phyloP scores from a whole-genome alignment of 2,329 filamentous ascomycete genomes.

The Curvularia lunata region DNA sequence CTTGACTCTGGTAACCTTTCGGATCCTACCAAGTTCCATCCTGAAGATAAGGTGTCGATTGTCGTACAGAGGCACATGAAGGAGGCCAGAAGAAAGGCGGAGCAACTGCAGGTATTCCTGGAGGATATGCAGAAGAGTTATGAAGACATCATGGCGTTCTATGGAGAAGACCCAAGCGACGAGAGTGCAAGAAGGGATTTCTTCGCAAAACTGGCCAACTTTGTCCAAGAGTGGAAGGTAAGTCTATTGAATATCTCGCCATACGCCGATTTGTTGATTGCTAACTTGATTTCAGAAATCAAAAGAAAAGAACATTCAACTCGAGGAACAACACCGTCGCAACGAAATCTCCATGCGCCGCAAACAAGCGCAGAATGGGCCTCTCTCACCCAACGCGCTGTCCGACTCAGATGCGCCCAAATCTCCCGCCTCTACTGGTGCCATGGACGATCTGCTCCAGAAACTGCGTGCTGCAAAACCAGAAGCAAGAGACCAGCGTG shows the following conservation, averaged over 20 bases:
- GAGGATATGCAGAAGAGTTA: constrained; percentile 92
- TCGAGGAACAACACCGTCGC: constrained; percentile 82
- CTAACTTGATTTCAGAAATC: constrained; percentile 67
- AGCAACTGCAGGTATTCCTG: constrained; percentile 91
- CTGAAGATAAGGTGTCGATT: constrained; percentile 91
- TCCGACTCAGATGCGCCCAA: constrained; percentile 52
- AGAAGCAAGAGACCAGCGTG: constrained; percentile 85
- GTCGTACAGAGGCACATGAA: constrained; percentile 95
- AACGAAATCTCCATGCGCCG: constrained; percentile 94
- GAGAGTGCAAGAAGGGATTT: constrained; percentile 95
- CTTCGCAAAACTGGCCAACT: constrained; percentile 89
- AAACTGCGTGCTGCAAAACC: constrained; percentile 93
- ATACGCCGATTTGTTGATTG: background rate
- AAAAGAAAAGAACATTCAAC: constrained; percentile 82
- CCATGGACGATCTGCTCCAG: constrained; percentile 95
- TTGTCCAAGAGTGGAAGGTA: constrained; percentile 90
- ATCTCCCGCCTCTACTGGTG: constrained; percentile 77
- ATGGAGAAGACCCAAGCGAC: constrained; percentile 90
- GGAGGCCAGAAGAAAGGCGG: constrained; percentile 91
- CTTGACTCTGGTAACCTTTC: constrained; percentile 93
- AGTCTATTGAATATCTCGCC: constrained; percentile 29
- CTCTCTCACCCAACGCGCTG: constrained; percentile 60
- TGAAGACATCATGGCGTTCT: constrained; percentile 95
- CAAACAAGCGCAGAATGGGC: constrained; percentile 59
- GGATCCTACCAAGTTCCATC: constrained; percentile 97